phyloP scores from a whole-genome alignment of 495 filamentous ascomycete species.

The Polyplosphaeria fusca region DNA sequence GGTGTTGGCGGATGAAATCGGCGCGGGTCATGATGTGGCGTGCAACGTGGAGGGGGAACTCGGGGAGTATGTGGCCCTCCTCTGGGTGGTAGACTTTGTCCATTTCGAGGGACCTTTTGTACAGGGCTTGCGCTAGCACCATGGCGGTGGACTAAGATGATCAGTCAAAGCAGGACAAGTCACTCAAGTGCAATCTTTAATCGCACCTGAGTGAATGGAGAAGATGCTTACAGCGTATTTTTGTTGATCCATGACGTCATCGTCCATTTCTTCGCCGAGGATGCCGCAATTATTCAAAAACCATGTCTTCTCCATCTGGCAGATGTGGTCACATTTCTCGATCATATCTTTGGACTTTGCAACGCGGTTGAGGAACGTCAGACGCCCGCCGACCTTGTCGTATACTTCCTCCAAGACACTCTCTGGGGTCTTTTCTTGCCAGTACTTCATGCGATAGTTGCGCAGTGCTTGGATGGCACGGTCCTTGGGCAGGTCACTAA shows the following conservation, averaged over 20 bases:
- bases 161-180: not conserved
- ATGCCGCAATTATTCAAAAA: conserved; percentile 93
- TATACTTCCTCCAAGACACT: conserved; percentile 73
- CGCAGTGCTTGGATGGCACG: conserved; percentile 71
- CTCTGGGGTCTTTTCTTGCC: conserved; percentile 52
- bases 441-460: conserved; percentile 71
- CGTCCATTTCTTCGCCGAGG: conserved; percentile 88
- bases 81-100: conserved; percentile 57
- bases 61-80: conserved; percentile 72
- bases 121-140: conserved; percentile 86
- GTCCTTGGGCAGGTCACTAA: conserved; percentile 73
- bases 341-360: conserved; percentile 78
- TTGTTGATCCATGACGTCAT: conserved; percentile 99
- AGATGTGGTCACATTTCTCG: conserved; percentile 72
- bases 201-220: not conserved
- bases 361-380: conserved; percentile 81
- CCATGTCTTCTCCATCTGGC: conserved; percentile 83
- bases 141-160: conserved; percentile 72
- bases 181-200: too few species aligned
- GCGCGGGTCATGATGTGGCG: conserved; percentile 91
- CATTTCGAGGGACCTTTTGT: conserved; percentile 72
- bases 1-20: conserved; percentile 90
- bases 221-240: conserved; percentile 73
- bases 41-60: conserved; percentile 77
- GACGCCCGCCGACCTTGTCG: conserved; percentile 75